phyloP scores from a whole-genome alignment of 768 basidiomycete genomes.

The Lactarius tabidus region DNA sequence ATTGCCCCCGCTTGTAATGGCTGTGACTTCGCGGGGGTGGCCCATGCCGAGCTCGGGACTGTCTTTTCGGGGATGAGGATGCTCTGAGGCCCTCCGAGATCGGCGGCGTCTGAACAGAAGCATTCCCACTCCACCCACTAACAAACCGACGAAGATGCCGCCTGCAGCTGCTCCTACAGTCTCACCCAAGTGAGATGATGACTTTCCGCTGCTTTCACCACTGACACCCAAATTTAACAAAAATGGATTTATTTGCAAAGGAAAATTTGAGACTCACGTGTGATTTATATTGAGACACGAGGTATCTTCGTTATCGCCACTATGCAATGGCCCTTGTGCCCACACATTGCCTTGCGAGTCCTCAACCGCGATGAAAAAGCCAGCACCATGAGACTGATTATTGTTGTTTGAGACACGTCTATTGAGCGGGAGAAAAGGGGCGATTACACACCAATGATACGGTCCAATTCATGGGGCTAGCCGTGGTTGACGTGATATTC shows the following conservation, averaged over 20 bases:
- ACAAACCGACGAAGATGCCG: conserved; percentile 27
- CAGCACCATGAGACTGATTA: conserved; percentile 45
- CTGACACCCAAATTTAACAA: background rate
- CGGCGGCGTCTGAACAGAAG: conserved; percentile 6
- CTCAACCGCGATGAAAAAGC: conserved; percentile 53
- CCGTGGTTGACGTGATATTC: conserved; percentile 47
- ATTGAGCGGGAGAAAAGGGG: background rate
- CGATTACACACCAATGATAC: conserved; percentile 36
- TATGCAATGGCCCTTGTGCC: conserved; percentile 57
- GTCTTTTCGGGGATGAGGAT: background rate
- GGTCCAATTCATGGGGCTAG: conserved; percentile 52
- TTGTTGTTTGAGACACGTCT: conserved; percentile 24
- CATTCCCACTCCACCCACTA: conserved; percentile 25
- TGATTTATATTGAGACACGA: conserved; percentile 38
- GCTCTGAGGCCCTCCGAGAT: background rate
- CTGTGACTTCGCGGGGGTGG: conserved; percentile 1
- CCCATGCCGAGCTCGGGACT: background rate
- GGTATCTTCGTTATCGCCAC: conserved; percentile 41
- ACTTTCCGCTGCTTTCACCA: background rate
- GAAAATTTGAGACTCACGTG: background rate
- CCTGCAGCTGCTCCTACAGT: conserved; percentile 28
- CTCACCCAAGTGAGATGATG: background rate
- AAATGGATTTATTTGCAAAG: background rate
- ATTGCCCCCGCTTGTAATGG: background rate
- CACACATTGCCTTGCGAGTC: conserved; percentile 50